Percentiles rank a stretch among this genome's conserved stretches.
Evolutionary conservation across 768 basidiomycete species (phyloP).

Genomic region (Trametes coccinea): DNA sequence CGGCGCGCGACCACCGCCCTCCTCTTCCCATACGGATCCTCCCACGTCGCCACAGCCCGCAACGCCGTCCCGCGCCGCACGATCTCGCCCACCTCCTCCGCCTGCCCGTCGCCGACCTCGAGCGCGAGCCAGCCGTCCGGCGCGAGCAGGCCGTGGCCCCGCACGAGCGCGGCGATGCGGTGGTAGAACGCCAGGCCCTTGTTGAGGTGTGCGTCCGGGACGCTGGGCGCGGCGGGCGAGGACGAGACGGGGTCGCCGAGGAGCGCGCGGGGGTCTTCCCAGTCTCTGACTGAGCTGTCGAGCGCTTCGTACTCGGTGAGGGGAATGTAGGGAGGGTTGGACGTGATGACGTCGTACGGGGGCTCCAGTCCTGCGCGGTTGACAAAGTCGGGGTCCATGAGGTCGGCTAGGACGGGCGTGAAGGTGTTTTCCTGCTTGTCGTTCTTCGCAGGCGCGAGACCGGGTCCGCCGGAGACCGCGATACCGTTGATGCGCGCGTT

Average conservation of each 20-base stretch:
- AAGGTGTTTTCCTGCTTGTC: slow-evolving; percentile 32
- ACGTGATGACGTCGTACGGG: slow-evolving; percentile 77
- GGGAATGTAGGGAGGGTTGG: slow-evolving; percentile 88
- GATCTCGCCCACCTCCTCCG: slow-evolving; percentile 57
- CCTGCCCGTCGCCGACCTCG: slow-evolving; percentile 80
- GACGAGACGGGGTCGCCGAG: slow-evolving; percentile 56
- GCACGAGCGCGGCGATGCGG: slow-evolving; percentile 63
- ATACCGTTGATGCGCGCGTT: slow-evolving; percentile 39
- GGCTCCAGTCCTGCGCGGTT: slow-evolving; percentile 24
- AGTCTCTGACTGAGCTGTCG: slow-evolving; percentile 66
- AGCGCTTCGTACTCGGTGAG: slow-evolving; percentile 61
- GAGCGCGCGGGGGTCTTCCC: slow-evolving; percentile 82
- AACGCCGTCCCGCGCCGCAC: slow-evolving; percentile 51
- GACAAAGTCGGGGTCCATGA: slow-evolving; percentile 35
- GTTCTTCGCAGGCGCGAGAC: not conserved
- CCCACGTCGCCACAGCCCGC: slow-evolving; percentile 63
- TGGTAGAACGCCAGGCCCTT: slow-evolving; percentile 70
- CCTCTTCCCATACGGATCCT: slow-evolving; percentile 76
- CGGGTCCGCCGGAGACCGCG: not conserved
- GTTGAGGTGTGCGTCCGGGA: slow-evolving; percentile 32
- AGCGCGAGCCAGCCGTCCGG: slow-evolving; percentile 62
- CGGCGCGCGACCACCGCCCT: slow-evolving; percentile 60
- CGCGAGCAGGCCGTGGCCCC: slow-evolving; percentile 49
- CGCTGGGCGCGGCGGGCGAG: not conserved
- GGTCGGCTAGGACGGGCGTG: slow-evolving; percentile 43